phyloP scores from a whole-genome alignment of 495 filamentous ascomycete genomes.

The Tuber calosporum region DNA sequence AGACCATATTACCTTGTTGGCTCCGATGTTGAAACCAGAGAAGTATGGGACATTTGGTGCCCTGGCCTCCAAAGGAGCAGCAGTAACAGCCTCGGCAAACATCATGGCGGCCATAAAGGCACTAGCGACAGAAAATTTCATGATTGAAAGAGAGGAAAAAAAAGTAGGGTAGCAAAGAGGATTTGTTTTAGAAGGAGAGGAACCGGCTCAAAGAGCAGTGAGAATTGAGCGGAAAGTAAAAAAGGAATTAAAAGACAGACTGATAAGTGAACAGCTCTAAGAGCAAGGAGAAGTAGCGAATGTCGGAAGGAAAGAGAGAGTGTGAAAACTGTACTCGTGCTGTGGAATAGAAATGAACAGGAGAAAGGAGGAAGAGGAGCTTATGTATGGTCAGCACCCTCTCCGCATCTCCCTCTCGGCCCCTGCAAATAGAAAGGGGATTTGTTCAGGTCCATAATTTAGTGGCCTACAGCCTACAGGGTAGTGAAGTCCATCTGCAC shows the following conservation, averaged over 20 bases:
- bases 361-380: neutral
- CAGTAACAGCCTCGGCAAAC: conserved; percentile 46
- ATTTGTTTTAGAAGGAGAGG: neutral
- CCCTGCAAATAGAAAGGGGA: neutral
- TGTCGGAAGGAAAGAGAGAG: neutral
- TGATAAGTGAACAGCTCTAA: neutral
- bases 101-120: conserved; percentile 45
- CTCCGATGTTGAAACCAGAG: conserved; percentile 81
- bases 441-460: neutral
- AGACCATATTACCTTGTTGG: conserved; percentile 42
- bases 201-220: neutral
- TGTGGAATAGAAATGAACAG: neutral
- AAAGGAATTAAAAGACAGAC: neutral
- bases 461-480: neutral
- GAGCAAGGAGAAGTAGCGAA: neutral
- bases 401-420: neutral
- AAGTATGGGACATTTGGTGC: conserved; percentile 47
- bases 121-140: conserved; percentile 43
- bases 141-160: conserved; percentile 41
- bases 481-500: neutral
- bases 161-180: conserved; percentile 41
- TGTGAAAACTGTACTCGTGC: neutral
- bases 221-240: neutral
- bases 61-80: conserved; percentile 42
- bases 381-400: conserved; percentile 5